Conservation (phyloP, 2,329 filamentous ascomycete species). For the Phialophora chinensis region DNA sequence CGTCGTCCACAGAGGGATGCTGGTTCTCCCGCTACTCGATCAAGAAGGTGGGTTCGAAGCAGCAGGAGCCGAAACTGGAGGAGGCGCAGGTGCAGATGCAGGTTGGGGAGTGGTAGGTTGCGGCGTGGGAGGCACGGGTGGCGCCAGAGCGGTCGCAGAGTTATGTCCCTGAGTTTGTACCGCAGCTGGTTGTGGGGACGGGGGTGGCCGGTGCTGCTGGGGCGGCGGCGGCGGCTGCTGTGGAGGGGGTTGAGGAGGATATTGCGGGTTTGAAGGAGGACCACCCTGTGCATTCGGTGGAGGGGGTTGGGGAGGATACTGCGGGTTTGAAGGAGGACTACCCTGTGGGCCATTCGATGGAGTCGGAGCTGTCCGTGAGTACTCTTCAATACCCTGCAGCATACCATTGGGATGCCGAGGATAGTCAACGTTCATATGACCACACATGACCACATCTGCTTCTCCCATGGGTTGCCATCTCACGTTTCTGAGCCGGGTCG, state of each 20-base stretch:
- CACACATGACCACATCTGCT: constrained; percentile 83
- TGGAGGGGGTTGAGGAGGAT: constrained; percentile 13
- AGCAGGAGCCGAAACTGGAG: neutral
- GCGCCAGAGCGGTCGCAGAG: neutral
- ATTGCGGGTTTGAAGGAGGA: constrained; percentile 4
- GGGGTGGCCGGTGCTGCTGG: neutral
- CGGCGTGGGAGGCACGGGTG: neutral
- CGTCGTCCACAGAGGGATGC: neutral
- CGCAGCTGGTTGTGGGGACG: constrained; percentile 6
- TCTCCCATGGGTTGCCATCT: constrained; percentile 75
- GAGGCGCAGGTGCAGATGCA: neutral
- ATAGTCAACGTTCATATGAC: constrained; percentile 55
- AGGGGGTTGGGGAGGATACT: constrained; percentile 1
- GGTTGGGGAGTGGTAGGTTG: neutral
- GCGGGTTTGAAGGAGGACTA: constrained; percentile 3
- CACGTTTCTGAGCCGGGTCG: constrained; percentile 67
- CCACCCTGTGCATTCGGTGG: neutral
- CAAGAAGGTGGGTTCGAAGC: neutral
- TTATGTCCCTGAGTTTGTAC: neutral
- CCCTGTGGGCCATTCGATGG: neutral
- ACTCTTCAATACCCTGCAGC: constrained; percentile 32
- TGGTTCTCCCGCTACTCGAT: neutral
- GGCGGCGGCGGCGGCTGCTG: constrained; percentile 4
- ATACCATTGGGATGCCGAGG: constrained; percentile 31
- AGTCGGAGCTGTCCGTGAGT: constrained; percentile 22